Evolutionary conservation across 1,284 basidiomycete species (phyloP).

Genomic region (Vanrija sp.): DNA sequence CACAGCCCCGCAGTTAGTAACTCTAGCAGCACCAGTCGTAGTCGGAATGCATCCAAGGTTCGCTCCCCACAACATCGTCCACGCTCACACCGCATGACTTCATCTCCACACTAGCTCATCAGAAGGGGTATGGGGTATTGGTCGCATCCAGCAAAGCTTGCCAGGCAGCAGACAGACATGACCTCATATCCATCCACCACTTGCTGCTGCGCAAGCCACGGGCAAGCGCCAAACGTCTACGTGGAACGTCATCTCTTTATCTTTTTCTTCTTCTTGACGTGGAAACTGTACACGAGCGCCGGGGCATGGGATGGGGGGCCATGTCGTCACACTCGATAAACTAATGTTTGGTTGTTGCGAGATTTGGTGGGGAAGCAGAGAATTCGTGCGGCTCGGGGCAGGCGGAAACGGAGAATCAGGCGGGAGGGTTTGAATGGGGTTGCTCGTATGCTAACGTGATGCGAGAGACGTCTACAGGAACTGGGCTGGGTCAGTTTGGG

Average conservation of each 20-base stretch:
- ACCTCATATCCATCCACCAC: too few species aligned
- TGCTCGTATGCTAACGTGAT: conserved; percentile 1
- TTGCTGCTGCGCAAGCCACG: neutral
- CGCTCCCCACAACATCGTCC: too few species aligned
- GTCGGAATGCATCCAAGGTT: too few species aligned
- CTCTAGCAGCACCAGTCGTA: too few species aligned
- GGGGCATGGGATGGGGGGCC: neutral
- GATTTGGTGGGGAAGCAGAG: neutral
- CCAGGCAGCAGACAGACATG: neutral
- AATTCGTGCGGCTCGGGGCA: neutral
- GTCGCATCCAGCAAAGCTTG: neutral
- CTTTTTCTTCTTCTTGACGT: conserved; percentile 5
- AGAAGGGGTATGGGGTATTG: conserved; percentile 1
- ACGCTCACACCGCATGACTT: neutral
- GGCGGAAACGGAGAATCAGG: neutral
- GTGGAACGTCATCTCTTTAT: conserved; percentile 1
- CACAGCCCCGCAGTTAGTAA: too few species aligned
- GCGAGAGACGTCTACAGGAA: conserved; percentile 8
- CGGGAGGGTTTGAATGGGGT: neutral
- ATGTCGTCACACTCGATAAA: neutral
- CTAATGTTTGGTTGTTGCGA: neutral
- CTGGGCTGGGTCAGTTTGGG: neutral
- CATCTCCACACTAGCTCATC: conserved; percentile 2
- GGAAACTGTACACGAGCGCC: conserved; percentile 1
- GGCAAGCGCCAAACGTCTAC: neutral